phyloP scores from a whole-genome alignment of 305 asterid genomes.

The Fraxinus sp. region DNA sequence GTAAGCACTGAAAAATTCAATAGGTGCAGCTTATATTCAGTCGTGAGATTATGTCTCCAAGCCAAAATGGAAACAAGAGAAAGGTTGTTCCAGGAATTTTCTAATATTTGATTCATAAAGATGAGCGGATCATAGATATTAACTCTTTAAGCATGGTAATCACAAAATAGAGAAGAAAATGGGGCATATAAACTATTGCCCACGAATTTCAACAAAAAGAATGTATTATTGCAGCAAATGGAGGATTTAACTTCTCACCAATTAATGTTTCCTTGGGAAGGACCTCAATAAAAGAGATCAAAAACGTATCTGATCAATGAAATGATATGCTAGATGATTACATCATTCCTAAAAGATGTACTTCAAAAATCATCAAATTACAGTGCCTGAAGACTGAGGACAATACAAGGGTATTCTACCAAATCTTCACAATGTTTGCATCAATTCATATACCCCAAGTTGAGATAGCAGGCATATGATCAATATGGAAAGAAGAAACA shows the following conservation, averaged over 20 bases:
- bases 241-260: neutral
- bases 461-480: neutral
- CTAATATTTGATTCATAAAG: neutral
- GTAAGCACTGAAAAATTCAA: neutral
- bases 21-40: neutral
- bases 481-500: neutral
- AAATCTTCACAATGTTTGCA: neutral
- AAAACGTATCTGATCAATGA: neutral
- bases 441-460: neutral
- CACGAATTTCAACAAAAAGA: neutral
- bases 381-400: neutral
- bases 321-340: neutral
- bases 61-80: neutral
- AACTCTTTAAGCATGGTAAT: neutral
- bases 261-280: neutral
- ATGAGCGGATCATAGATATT: neutral
- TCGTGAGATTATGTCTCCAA: neutral
- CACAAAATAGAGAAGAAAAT: too few species aligned
- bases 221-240: neutral
- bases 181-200: neutral
- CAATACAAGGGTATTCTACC: neutral
- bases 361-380: slow-evolving; percentile 3
- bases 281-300: neutral
- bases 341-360: slow-evolving; percentile 1
- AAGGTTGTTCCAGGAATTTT: neutral